Base-by-base conservation (phyloP, 2,329 filamentous ascomycete species). In the Beauveria caledonica region DNA sequence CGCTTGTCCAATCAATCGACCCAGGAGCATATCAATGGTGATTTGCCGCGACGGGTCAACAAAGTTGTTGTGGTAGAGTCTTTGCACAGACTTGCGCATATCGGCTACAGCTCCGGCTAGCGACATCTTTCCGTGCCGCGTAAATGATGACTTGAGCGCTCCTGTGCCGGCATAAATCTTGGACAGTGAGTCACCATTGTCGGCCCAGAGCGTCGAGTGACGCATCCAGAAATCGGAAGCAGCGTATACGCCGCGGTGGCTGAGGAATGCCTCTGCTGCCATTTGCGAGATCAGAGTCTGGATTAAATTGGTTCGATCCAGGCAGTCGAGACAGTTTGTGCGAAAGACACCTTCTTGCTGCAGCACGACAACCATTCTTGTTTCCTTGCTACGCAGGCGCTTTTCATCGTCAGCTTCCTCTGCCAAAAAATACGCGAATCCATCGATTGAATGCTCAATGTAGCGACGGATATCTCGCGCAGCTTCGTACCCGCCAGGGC, bases 41-140 rank as follows among this genome's bases (percentile, higher is more conserved):
- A 91, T 92, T 71, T 99, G 94, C 51, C 92, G 83, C 23, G 87
- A 89, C 65, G 96, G 96, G 72, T 99, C 94, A 9, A 92, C 85
- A 71, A 99, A 97, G 70, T 97, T 97, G 76, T 99, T 99, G 76
- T 97, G 93, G 70, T 97, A 97, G 64, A 97, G 84, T 62, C 94
- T 83, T 57, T 94, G 94, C 1, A 93, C 92, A 65, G 91, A 96
- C 74, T 99, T 99, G 59, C 93, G 85, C 49, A 92, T 89, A 76
- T 99, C 94, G n/a, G 94, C 92, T 66, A 99, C 84, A 11, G 92
- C 90, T 29, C 94, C 94, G 1, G 92, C 90, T 25, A 97, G 74
- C 11, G 92, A 96, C 90, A 96, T 97, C 74, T 97, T 97, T 39
- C 94, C 94, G 69, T 89, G 86, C 60, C 94, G 83, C 1, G 94